Evolutionary conservation across 371 early-diverging fungal species (phyloP).

Genomic region (Amoeboaphelidium protococcarum): DNA sequence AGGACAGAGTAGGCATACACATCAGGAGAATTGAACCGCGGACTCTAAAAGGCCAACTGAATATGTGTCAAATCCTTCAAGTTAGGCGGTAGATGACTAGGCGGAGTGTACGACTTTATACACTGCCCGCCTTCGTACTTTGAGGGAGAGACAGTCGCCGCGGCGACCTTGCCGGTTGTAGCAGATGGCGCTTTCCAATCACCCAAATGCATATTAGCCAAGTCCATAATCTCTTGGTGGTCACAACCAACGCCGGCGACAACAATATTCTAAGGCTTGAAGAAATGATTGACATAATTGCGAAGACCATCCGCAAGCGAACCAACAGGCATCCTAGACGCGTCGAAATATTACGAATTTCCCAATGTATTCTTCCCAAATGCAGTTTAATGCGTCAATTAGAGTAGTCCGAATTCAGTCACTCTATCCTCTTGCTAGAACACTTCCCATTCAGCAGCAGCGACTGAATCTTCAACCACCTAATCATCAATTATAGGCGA

Average conservation of each 20-base stretch:
- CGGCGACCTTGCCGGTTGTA: slow-evolving; percentile 6
- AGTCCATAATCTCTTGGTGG: slow-evolving; percentile 49
- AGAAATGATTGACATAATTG: slow-evolving; percentile 24
- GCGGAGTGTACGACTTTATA: slow-evolving; percentile 23
- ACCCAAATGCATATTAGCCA: slow-evolving; percentile 35
- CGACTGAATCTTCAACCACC: slow-evolving; percentile 58
- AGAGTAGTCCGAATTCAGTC: slow-evolving; percentile 69
- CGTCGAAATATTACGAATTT: slow-evolving; percentile 19
- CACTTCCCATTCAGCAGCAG: slow-evolving; percentile 17
- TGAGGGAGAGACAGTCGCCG: slow-evolving; percentile 9
- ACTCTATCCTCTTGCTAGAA: slow-evolving; percentile 7
- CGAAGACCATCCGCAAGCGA: not conserved
- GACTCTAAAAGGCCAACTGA: slow-evolving; percentile 63
- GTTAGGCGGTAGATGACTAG: slow-evolving; percentile 15
- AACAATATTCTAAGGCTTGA: slow-evolving; percentile 64
- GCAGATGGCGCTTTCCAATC: slow-evolving; percentile 14
- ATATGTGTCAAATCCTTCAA: slow-evolving; percentile 52
- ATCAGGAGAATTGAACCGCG: slow-evolving; percentile 48
- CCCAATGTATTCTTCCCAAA: slow-evolving; percentile 12
- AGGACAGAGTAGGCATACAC: slow-evolving; percentile 71
- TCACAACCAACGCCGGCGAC: slow-evolving; percentile 63
- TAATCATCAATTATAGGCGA: slow-evolving; percentile 33
- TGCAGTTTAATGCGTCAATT: slow-evolving; percentile 52
- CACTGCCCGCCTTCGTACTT: slow-evolving; percentile 57
- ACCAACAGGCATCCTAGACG: slow-evolving; percentile 17